phyloP scores from a whole-genome alignment of 23 red algal species.

The Gracilaria gracilis region DNA sequence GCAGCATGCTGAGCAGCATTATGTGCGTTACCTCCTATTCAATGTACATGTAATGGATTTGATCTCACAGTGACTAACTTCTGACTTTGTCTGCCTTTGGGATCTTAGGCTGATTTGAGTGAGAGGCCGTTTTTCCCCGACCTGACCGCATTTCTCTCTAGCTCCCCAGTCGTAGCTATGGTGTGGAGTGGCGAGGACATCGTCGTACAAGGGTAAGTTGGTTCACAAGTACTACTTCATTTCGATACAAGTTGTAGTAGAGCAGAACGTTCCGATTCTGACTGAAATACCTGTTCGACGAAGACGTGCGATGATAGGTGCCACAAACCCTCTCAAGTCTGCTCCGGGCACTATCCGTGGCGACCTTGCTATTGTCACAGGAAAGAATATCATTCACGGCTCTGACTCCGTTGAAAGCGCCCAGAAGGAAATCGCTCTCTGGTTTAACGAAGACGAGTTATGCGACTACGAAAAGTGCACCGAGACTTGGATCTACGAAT shows the following conservation, averaged over 20 bases:
- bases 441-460: constrained; percentile 86
- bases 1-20: constrained; percentile 82
- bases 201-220: constrained; percentile 70
- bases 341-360: constrained; percentile 97
- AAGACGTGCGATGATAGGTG: constrained; percentile 85
- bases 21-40: constrained; percentile 45
- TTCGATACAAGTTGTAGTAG: neutral
- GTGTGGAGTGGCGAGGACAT: constrained; percentile 95
- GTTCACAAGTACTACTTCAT: neutral
- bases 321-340: constrained; percentile 92
- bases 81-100: neutral
- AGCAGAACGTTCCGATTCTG: neutral
- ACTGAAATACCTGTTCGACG: neutral
- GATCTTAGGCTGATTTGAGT: constrained; percentile 40
- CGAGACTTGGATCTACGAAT: constrained; percentile 71
- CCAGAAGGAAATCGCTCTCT: constrained; percentile 87
- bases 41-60: neutral
- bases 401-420: constrained; percentile 86
- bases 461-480: constrained; percentile 55
- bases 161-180: constrained; percentile 93
- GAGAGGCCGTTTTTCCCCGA: constrained; percentile 86
- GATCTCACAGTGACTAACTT: constrained; percentile 1
- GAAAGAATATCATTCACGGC: constrained; percentile 89
- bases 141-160: constrained; percentile 83
- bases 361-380: constrained; percentile 84